Evolutionary conservation across 202 grass and related monocot genomes (phyloP).

Genomic region (Zoysia matrella): DNA sequence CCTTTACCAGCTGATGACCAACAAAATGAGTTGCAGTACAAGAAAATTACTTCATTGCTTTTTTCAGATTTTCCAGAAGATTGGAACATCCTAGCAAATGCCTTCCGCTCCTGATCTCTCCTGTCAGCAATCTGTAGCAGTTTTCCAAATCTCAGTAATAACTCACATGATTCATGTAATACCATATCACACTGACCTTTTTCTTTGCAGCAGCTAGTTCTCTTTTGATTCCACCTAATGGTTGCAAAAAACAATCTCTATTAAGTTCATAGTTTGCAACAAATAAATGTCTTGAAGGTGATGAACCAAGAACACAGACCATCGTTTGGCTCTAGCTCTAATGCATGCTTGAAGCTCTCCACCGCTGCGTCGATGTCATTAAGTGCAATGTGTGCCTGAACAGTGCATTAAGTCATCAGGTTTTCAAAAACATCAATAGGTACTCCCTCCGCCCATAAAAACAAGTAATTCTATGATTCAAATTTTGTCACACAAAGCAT

Average conservation of each 20-base stretch:
- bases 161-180: slow-evolving; percentile 10
- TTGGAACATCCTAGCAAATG: slow-evolving; percentile 96
- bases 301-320: slow-evolving; percentile 41
- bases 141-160: slow-evolving; percentile 35
- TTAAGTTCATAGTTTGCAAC: slow-evolving; percentile 15
- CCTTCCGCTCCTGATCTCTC: slow-evolving; percentile 75
- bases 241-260: slow-evolving; percentile 37
- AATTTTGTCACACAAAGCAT: no score
- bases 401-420: slow-evolving; percentile 21
- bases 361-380: no score
- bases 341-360: no score
- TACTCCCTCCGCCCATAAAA: not conserved
- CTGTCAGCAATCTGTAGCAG: slow-evolving; percentile 74
- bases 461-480: no score
- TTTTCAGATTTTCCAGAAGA: slow-evolving; percentile 67
- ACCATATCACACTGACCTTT: slow-evolving; percentile 57
- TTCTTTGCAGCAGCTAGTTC: slow-evolving; percentile 85
- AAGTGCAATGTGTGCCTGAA: slow-evolving; percentile 36
- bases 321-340: no score
- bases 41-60: slow-evolving; percentile 60
- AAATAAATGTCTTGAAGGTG: not conserved
- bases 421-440: not conserved
- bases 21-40: not conserved
- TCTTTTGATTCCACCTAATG: slow-evolving; percentile 19
- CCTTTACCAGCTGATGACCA: not conserved